Evolutionary conservation across 106 monocot species (phyloP).

Genomic region (Triglochin maritima): DNA sequence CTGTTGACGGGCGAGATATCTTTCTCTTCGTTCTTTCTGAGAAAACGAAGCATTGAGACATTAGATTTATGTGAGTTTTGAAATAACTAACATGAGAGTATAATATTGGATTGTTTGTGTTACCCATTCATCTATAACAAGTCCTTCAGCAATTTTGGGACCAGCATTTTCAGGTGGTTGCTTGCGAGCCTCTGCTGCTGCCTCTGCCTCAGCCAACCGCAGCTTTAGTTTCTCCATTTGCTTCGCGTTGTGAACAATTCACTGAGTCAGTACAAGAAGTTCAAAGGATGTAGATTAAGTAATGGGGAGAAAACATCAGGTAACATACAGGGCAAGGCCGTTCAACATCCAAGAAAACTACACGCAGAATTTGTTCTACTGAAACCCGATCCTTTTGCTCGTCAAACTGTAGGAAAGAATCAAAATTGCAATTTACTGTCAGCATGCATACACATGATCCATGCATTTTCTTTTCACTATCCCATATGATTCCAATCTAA

Average conservation of each 20-base stretch:
- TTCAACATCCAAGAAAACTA: constrained; percentile 68
- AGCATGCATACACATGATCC: too few relatives aligned
- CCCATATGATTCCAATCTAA: too few relatives aligned
- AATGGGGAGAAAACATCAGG: not conserved
- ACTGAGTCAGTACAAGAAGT: not conserved
- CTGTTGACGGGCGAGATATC: constrained; percentile 77
- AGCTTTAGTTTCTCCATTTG: constrained; percentile 81
- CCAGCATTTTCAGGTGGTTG: constrained; percentile 63
- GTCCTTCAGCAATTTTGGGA: constrained; percentile 66
- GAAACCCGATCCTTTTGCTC: constrained; percentile 84
- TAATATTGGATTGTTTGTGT: not conserved
- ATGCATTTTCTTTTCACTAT: too few relatives aligned
- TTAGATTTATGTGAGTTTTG: not conserved
- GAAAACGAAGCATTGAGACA: not conserved
- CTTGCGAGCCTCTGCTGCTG: constrained; percentile 59
- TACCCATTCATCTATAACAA: constrained; percentile 98
- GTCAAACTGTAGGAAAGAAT: constrained; percentile 52
- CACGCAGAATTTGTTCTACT: constrained; percentile 77
- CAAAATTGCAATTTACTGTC: too few relatives aligned
- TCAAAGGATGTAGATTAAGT: not conserved
- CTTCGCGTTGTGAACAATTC: constrained; percentile 16
- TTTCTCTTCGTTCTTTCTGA: constrained; percentile 87
- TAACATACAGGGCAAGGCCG: constrained; percentile 50
- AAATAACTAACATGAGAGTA: not conserved
- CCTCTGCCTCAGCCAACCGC: constrained; percentile 74